A percentile compares a stretch with the other conserved stretches of the same genome.
These are phyloP conservation scores for Paracorniculantispora psalliotae DNA, from an alignment of 2,329 filamentous ascomycete genomes.

Conservation along the genomic window DNA sequence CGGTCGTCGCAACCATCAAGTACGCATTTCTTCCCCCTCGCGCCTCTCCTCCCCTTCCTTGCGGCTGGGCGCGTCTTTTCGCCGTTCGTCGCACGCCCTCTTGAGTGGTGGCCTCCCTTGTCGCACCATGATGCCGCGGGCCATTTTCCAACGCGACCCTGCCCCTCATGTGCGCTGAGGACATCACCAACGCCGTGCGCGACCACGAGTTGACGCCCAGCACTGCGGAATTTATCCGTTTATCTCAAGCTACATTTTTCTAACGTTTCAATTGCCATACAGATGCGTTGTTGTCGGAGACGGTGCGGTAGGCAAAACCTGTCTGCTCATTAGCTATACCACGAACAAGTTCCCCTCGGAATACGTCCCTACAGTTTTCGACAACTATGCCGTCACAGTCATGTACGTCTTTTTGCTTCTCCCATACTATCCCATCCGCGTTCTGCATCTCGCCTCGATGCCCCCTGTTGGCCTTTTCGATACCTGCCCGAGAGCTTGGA, in stretches of 20 bases:
- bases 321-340: constrained; percentile 97
- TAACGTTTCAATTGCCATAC: constrained; percentile 14
- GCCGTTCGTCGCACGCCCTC: neutral
- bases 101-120: constrained; percentile 11
- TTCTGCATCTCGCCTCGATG: neutral
- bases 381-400: constrained; percentile 99
- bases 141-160: constrained; percentile 6
- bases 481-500: neutral
- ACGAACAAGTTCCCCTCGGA: constrained; percentile 99
- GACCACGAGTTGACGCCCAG: neutral
- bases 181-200: neutral
- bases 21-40: constrained; percentile 33
- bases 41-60: constrained; percentile 10
- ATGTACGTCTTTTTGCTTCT: constrained; percentile 65
- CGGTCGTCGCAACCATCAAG: constrained; percentile 63
- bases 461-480: neutral
- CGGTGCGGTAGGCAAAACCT: constrained; percentile 99
- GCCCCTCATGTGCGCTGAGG: constrained; percentile 10
- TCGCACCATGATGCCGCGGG: constrained; percentile 13
- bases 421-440: neutral
- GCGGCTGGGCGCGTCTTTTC: constrained; percentile 12
- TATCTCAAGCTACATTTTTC: neutral
- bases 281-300: constrained; percentile 99
- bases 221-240: neutral
- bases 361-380: constrained; percentile 99